Conservation (phyloP, 208 protist species). For the Acanthamoeba rhysodes region DNA sequence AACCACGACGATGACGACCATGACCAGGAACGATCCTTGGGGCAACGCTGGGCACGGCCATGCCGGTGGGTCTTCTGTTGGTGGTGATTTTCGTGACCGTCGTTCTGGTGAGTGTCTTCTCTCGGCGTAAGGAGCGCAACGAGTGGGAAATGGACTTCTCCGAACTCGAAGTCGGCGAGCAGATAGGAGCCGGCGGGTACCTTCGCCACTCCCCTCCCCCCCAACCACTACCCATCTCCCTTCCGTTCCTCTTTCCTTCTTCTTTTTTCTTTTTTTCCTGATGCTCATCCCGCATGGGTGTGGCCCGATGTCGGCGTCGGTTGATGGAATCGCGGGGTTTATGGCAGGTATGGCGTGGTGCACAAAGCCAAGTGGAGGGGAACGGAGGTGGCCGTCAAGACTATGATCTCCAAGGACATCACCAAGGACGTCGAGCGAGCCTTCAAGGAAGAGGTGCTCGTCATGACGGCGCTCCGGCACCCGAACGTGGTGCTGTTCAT, state of each 20-base stretch:
- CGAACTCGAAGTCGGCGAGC: conserved; percentile 32
- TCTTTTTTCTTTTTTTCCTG: no score
- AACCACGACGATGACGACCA: neutral
- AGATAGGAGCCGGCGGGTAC: conserved; percentile 45
- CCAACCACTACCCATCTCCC: no score
- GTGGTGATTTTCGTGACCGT: neutral
- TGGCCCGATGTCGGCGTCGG: no score
- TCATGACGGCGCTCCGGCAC: neutral
- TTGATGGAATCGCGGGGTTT: no score
- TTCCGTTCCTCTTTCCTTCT: no score
- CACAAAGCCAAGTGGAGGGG: neutral
- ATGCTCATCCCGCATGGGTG: no score
- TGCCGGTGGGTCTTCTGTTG: neutral
- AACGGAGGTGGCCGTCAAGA: neutral
- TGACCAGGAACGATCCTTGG: neutral
- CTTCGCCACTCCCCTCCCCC: no score
- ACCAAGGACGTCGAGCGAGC: neutral
- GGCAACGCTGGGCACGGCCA: neutral
- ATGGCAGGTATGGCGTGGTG: no score
- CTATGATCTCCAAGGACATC: neutral
- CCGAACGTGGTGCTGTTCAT: conserved; percentile 29
- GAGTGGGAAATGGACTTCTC: conserved; percentile 40
- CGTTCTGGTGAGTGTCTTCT: neutral
- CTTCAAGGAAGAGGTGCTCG: neutral
- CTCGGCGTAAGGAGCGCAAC: neutral